Evolutionary conservation across 768 basidiomycete species (phyloP).

Genomic region (Pulveroboletus sp.): DNA sequence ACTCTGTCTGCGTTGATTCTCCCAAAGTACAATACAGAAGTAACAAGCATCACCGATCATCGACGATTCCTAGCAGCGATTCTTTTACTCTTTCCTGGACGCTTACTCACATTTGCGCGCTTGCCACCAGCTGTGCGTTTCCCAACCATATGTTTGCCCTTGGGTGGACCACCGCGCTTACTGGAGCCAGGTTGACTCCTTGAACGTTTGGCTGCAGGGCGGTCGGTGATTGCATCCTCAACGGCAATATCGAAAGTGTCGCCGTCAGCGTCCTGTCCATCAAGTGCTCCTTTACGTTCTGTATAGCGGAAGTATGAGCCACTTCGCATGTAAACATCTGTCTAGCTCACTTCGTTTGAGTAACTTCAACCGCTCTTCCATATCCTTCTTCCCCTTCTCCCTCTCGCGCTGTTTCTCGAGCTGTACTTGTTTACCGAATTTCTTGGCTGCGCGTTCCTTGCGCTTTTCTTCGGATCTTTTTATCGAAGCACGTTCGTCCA

Average conservation of each 20-base stretch:
- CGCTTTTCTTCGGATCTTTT: conserved; percentile 91
- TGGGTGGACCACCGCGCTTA: conserved; percentile 34
- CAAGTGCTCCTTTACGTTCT: conserved; percentile 85
- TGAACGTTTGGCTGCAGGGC: conserved; percentile 57
- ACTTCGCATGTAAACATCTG: neutral
- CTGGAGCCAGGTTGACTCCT: conserved; percentile 24
- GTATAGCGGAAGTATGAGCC: conserved; percentile 1
- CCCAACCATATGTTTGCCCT: conserved; percentile 40
- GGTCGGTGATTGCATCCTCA: conserved; percentile 81
- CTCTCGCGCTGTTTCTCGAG: conserved; percentile 90
- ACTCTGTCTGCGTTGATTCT: neutral
- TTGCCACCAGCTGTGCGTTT: conserved; percentile 9
- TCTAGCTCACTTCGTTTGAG: conserved; percentile 80
- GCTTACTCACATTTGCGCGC: conserved; percentile 38
- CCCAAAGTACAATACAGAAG: conserved; percentile 4
- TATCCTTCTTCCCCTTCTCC: conserved; percentile 84
- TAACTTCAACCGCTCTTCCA: conserved; percentile 80
- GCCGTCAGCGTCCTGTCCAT: conserved; percentile 50
- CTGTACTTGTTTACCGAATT: conserved; percentile 98
- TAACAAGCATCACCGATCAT: conserved; percentile 18
- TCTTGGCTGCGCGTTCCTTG: conserved; percentile 91
- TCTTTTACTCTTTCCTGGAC: conserved; percentile 60
- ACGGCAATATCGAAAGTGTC: conserved; percentile 84
- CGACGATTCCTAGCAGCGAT: conserved; percentile 36
- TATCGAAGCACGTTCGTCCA: conserved; percentile 85